Percentiles rank a stretch among this genome's conserved stretches.
phyloP scores from a whole-genome alignment of 352 stramenopile genomes.

The Globisporangium yorkense region DNA sequence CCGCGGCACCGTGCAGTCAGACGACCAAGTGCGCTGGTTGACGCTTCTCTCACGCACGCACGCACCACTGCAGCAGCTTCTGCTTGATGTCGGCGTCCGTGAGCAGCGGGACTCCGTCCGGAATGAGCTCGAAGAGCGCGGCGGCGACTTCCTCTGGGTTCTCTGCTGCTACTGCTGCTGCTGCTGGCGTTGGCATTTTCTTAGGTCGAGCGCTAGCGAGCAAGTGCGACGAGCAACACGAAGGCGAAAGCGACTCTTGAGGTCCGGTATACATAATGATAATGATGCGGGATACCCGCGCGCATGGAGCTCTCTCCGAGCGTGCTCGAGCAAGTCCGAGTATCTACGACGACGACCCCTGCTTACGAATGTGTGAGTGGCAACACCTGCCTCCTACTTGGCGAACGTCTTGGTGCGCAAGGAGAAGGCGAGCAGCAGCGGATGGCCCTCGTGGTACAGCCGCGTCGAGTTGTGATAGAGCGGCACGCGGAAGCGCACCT shows the following conservation, averaged over 20 bases:
- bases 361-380: background rate
- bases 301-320: background rate
- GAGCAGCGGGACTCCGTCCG: constrained; percentile 38
- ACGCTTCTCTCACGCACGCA: background rate
- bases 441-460: constrained; percentile 62
- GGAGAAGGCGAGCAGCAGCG: constrained; percentile 68
- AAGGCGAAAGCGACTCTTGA: too few species aligned
- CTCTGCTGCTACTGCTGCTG: background rate
- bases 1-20: background rate
- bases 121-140: constrained; percentile 37
- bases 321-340: too few species aligned
- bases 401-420: constrained; percentile 81
- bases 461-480: constrained; percentile 80
- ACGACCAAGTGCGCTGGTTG: too few species aligned
- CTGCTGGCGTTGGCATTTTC: too few species aligned
- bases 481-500: constrained; percentile 71
- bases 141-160: background rate
- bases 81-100: constrained; percentile 45
- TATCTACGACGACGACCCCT: background rate
- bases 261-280: too few species aligned
- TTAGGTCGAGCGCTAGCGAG: too few species aligned
- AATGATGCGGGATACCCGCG: too few species aligned
- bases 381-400: constrained; percentile 27
- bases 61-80: constrained; percentile 69
- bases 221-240: too few species aligned